Evolutionary conservation across 805 yeast species (phyloP).

Genomic region (Candida methanosorbosa): DNA sequence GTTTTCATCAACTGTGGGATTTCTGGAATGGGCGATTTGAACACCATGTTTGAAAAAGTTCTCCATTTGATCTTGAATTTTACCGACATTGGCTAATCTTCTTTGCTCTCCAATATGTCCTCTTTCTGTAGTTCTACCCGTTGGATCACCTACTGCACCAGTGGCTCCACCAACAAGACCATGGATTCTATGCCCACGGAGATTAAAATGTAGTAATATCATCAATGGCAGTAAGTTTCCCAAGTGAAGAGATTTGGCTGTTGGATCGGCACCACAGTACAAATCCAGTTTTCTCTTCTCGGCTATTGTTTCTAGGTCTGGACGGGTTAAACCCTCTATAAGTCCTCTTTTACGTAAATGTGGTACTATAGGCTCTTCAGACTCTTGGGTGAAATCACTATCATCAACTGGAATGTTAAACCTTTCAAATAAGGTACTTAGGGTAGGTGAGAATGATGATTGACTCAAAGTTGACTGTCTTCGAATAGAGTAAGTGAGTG

Average conservation of each 20-base stretch:
- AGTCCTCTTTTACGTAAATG: conserved; percentile 39
- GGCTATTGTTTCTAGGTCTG: conserved; percentile 16
- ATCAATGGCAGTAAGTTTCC: conserved; percentile 87
- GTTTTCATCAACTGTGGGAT: conserved; percentile 15
- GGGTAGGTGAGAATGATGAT: conserved; percentile 8
- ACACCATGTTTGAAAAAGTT: conserved; percentile 54
- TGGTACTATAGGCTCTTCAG: conserved; percentile 27
- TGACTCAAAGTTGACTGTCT: no score
- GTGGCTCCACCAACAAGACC: conserved; percentile 94
- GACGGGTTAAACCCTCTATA: conserved; percentile 32
- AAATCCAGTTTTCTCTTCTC: conserved; percentile 37
- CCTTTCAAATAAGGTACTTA: conserved; percentile 8
- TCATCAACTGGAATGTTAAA: conserved; percentile 11
- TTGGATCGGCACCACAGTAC: conserved; percentile 96
- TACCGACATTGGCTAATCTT: conserved; percentile 46
- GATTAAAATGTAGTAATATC: conserved; percentile 72
- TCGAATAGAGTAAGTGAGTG: no score
- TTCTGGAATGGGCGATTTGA: conserved; percentile 49
- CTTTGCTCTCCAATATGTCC: conserved; percentile 41
- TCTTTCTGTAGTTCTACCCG: conserved; percentile 81
- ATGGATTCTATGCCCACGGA: conserved; percentile 78
- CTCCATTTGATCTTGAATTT: conserved; percentile 55
- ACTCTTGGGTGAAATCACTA: conserved; percentile 21
- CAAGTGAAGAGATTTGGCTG: conserved; percentile 81
- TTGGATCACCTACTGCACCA: conserved; percentile 93